Percentiles rank a stretch among this genome's conserved stretches.
phyloP scores from a whole-genome alignment of 345 rosid genomes.

The Carallia pectinifolia region DNA sequence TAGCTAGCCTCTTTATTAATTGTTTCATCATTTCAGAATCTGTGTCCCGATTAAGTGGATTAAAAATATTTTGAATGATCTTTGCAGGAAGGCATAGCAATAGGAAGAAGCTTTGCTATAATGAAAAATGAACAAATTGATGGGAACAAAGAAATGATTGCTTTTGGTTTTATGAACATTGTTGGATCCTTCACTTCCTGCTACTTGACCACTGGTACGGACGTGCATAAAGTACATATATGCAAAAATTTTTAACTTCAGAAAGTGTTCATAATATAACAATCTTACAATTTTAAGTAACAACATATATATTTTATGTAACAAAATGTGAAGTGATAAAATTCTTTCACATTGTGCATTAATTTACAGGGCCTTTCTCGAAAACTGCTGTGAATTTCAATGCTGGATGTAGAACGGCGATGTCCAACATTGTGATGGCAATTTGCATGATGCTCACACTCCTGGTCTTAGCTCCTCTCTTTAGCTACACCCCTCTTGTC shows the following conservation, averaged over 20 bases:
- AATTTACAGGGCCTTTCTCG: constrained; percentile 76
- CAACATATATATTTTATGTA: too few species aligned
- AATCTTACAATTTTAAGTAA: too few species aligned
- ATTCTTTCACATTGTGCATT: not conserved
- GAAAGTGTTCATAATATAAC: too few species aligned
- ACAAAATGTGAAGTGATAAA: too few species aligned
- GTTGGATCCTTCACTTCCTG: constrained; percentile 87
- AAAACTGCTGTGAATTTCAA: constrained; percentile 91
- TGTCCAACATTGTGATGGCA: constrained; percentile 83
- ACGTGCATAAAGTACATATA: not conserved
- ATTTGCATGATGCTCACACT: constrained; percentile 81
- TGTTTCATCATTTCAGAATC: not conserved
- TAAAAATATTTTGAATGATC: not conserved
- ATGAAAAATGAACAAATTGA: constrained; percentile 74
- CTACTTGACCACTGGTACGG: constrained; percentile 81
- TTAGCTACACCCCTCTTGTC: constrained; percentile 84
- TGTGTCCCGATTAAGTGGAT: not conserved
- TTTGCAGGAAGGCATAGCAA: constrained; percentile 86
- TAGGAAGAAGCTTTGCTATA: constrained; percentile 82
- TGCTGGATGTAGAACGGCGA: constrained; percentile 63
- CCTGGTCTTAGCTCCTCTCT: constrained; percentile 71
- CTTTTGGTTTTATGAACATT: constrained; percentile 89
- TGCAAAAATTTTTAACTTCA: too few species aligned
- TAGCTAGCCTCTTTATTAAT: not conserved
- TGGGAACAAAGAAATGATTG: constrained; percentile 91